Conservation (phyloP, 176 grass and related monocot genomes). For the Carex scoparia region DNA sequence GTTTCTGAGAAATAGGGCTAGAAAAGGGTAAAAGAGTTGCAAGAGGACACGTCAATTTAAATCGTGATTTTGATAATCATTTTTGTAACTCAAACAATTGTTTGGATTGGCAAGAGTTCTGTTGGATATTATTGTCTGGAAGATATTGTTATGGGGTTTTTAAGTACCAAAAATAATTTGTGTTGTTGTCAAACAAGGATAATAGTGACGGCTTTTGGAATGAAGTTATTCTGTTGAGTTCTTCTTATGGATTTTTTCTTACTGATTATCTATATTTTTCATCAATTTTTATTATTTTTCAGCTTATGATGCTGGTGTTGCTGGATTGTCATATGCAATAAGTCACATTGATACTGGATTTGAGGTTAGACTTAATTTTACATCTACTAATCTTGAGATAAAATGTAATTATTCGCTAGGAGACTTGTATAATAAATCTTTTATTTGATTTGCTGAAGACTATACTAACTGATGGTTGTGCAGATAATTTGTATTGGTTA, state of each 20-base stretch:
- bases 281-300: constrained; percentile 34
- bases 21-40: neutral
- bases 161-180: neutral
- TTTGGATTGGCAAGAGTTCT: neutral
- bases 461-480: neutral
- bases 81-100: neutral
- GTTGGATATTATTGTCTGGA: neutral
- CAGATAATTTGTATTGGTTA: constrained; percentile 82
- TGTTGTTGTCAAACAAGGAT: neutral
- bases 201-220: neutral
- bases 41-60: neutral
- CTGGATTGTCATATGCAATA: constrained; percentile 75
- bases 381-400: constrained; percentile 6
- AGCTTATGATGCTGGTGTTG: constrained; percentile 97
- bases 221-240: neutral
- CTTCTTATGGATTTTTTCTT: neutral
- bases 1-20: neutral
- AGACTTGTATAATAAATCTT: neutral
- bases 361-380: constrained; percentile 43
- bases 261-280: constrained; percentile 38
- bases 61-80: neutral
- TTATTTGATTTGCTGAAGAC: constrained; percentile 4
- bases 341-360: constrained; percentile 65
- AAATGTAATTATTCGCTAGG: neutral
- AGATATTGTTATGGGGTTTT: neutral